A percentile compares a stretch with the other conserved stretches of the same genome.
These are phyloP conservation scores for Lithocarpus polystachyus DNA, from an alignment of 306 rosid genomes.

Conservation along the genomic window DNA sequence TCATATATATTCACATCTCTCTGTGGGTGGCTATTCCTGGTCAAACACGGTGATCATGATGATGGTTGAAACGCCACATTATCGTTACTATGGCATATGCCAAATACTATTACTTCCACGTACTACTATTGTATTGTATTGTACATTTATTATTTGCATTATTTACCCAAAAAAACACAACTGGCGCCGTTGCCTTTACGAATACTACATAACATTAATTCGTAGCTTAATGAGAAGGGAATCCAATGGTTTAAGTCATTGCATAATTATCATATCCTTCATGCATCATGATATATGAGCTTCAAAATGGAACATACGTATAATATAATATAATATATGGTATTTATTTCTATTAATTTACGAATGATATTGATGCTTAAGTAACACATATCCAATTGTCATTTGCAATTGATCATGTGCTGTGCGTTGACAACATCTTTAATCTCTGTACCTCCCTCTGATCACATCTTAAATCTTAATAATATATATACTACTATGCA, in stretches of 20 bases:
- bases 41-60: conserved; percentile 60
- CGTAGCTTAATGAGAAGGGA: conserved; percentile 23
- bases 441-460: too few relatives aligned
- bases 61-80: too few relatives aligned
- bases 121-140: not conserved
- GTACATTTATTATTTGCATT: not conserved
- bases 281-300: too few relatives aligned
- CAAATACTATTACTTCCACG: too few relatives aligned
- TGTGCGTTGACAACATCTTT: not conserved
- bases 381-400: not conserved
- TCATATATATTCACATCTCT: not conserved
- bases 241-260: conserved; percentile 25
- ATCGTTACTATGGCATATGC: too few relatives aligned
- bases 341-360: too few relatives aligned
- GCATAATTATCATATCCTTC: not conserved
- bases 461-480: too few relatives aligned
- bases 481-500: too few relatives aligned
- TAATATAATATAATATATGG: too few relatives aligned
- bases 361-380: too few relatives aligned
- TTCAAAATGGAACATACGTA: too few relatives aligned
- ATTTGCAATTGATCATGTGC: not conserved
- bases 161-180: not conserved
- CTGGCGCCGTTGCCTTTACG: conserved; percentile 76
- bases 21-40: conserved; percentile 30
- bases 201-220: conserved; percentile 49